Conservation (phyloP, 139 green algal species). For the Chlorella sp. region DNA sequence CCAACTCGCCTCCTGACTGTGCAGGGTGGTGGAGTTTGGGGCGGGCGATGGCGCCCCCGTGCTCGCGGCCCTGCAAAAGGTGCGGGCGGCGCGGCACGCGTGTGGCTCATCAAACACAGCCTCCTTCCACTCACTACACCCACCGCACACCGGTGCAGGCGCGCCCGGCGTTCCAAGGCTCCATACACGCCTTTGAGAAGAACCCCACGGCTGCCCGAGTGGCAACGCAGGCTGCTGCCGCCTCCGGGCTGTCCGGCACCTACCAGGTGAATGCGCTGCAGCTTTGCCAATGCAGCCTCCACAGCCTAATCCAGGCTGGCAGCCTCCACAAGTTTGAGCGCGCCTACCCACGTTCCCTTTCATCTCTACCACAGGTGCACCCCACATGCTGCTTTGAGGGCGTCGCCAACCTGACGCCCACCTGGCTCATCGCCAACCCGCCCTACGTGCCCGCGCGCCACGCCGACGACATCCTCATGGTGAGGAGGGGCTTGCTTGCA, state of each 20-base stretch:
- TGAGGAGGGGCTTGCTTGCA: neutral
- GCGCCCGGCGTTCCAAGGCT: neutral
- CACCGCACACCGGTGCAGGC: neutral
- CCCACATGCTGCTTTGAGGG: slow-evolving; percentile 50
- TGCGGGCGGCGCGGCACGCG: neutral
- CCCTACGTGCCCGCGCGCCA: slow-evolving; percentile 44
- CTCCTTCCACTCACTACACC: neutral
- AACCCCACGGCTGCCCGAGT: slow-evolving; percentile 30
- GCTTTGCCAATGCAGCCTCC: no score
- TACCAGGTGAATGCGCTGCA: slow-evolving; percentile 40
- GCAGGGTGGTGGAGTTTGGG: slow-evolving; percentile 41
- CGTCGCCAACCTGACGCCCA: neutral
- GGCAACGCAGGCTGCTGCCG: slow-evolving; percentile 7
- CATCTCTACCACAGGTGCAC: slow-evolving; percentile 11
- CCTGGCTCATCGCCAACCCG: slow-evolving; percentile 42
- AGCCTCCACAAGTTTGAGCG: neutral
- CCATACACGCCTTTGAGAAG: slow-evolving; percentile 43
- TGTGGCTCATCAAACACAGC: neutral
- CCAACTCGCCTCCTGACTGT: slow-evolving; percentile 1
- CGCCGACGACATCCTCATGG: neutral
- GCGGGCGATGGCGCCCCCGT: slow-evolving; percentile 39
- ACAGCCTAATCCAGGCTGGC: neutral
- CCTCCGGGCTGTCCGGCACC: slow-evolving; percentile 3
- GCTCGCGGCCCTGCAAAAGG: slow-evolving; percentile 26
- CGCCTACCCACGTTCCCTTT: neutral